Conservation (phyloP, 352 stramenopile genomes). For the Globisporangium abappressorium region DNA sequence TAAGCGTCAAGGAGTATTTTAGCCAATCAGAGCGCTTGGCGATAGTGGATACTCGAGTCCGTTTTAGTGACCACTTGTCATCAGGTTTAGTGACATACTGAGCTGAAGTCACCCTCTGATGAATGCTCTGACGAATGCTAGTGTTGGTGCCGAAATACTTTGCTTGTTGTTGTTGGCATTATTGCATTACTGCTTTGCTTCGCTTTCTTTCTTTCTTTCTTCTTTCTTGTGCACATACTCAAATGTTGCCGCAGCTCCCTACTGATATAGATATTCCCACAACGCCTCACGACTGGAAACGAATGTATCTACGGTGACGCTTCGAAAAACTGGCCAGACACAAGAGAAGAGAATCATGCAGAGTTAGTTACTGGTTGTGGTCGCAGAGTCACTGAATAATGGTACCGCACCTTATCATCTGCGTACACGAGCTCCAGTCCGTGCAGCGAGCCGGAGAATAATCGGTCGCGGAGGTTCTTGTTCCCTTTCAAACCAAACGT, state of each 20-base stretch:
- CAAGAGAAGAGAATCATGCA: neutral
- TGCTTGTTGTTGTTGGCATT: neutral
- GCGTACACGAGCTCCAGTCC: constrained; percentile 74
- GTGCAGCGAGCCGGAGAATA: constrained; percentile 61
- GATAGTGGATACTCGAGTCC: too few relatives aligned
- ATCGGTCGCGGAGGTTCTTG: constrained; percentile 50
- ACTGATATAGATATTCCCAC: constrained; percentile 14
- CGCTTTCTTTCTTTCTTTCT: neutral
- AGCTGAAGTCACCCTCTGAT: too few relatives aligned
- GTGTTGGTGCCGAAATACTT: neutral
- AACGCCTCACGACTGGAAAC: constrained; percentile 1
- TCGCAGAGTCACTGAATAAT: neutral
- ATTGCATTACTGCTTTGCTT: neutral
- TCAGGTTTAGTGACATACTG: too few relatives aligned
- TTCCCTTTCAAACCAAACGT: constrained; percentile 80
- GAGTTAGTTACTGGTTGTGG: neutral
- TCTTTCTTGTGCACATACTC: constrained; percentile 1
- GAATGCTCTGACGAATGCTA: too few relatives aligned
- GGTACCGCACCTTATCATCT: constrained; percentile 51
- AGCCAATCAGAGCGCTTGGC: too few relatives aligned
- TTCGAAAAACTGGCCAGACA: constrained; percentile 16
- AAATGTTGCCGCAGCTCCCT: neutral
- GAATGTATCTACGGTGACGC: constrained; percentile 12
- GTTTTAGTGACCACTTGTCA: too few relatives aligned
- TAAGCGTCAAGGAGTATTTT: neutral